These are phyloP conservation scores for Centaurea solstitialis DNA, from an alignment of 129 eudicot species.

Conservation along the genomic window DNA sequence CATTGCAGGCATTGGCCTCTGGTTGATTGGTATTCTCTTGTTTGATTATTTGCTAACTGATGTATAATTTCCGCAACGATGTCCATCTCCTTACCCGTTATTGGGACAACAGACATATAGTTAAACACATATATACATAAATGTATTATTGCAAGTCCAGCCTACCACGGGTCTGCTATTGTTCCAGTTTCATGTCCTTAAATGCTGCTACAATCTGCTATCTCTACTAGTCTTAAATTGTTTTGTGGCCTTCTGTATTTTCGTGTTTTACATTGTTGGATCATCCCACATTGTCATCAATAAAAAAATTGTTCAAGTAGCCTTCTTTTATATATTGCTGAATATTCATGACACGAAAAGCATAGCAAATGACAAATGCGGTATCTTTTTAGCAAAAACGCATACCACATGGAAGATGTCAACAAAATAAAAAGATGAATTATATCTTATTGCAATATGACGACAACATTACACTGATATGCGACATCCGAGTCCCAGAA, in stretches of 20 bases:
- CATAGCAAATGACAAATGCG: too few relatives aligned
- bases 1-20: not conserved
- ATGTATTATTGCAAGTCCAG: too few relatives aligned
- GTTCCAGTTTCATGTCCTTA: not conserved
- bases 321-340: too few relatives aligned
- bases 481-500: not conserved
- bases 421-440: not conserved
- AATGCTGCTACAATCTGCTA: not conserved
- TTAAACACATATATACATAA: slow-evolving; percentile 1
- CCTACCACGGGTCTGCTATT: too few relatives aligned
- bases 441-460: not conserved
- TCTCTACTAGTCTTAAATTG: too few relatives aligned
- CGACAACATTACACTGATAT: not conserved
- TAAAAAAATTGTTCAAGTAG: too few relatives aligned
- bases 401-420: too few relatives aligned
- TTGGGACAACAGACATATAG: not conserved
- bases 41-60: slow-evolving; percentile 4
- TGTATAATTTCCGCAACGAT: not conserved
- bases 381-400: too few relatives aligned
- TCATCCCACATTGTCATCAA: too few relatives aligned
- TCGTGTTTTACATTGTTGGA: too few relatives aligned
- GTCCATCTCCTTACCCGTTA: not conserved
- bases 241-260: too few relatives aligned
- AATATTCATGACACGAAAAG: too few relatives aligned
- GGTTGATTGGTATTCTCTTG: slow-evolving; percentile 13